Evolutionary conservation across 2,329 filamentous ascomycete genomes (phyloP).

Genomic region (Myriosclerotinia scirpicola): DNA sequence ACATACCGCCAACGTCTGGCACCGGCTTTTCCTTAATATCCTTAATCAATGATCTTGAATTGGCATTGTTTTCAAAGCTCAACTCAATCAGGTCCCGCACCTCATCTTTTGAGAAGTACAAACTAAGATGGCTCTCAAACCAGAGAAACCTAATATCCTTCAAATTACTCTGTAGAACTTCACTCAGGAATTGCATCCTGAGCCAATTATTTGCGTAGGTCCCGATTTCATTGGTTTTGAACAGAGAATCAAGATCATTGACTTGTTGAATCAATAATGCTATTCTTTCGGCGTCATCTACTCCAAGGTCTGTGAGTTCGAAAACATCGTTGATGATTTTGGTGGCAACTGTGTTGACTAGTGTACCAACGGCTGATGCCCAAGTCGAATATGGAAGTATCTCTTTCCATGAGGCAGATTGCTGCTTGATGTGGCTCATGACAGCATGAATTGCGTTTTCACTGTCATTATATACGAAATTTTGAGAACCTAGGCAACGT

Average conservation of each 20-base stretch:
- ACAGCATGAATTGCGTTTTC: constrained; percentile 55
- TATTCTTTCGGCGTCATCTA: constrained; percentile 63
- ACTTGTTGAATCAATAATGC: constrained; percentile 57
- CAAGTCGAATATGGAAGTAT: constrained; percentile 62
- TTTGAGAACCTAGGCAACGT: constrained; percentile 50
- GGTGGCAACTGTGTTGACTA: constrained; percentile 58
- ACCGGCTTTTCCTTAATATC: constrained; percentile 52
- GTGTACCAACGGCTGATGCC: constrained; percentile 61
- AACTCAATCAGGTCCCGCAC: constrained; percentile 62
- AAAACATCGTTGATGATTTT: constrained; percentile 63
- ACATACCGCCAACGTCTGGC: background rate
- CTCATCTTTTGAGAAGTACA: constrained; percentile 61
- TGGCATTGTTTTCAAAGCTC: constrained; percentile 63
- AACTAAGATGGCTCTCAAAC: constrained; percentile 64
- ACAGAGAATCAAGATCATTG: constrained; percentile 60
- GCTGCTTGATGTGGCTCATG: constrained; percentile 51
- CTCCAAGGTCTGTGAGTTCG: constrained; percentile 60
- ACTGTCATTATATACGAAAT: constrained; percentile 57
- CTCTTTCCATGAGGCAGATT: constrained; percentile 56
- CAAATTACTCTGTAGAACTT: constrained; percentile 66
- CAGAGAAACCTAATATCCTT: constrained; percentile 63
- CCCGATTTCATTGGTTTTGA: constrained; percentile 54
- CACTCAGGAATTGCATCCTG: constrained; percentile 61
- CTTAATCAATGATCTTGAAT: constrained; percentile 55
- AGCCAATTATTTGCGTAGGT: constrained; percentile 64